phyloP scores from a whole-genome alignment of 495 filamentous ascomycete genomes.

The Penicillium cinerascens region DNA sequence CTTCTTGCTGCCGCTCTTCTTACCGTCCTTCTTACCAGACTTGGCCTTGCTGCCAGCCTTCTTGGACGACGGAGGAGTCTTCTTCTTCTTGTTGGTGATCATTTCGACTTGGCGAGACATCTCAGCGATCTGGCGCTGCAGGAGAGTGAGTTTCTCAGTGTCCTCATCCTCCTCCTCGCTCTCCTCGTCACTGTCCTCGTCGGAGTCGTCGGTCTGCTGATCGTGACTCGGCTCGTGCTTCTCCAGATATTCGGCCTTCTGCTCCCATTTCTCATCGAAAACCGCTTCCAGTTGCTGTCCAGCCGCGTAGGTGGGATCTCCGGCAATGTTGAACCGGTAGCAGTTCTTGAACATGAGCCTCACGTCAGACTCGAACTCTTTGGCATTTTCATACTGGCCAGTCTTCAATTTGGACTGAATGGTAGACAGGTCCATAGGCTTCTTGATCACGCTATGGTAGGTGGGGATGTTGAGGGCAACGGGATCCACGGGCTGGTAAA shows the following conservation, averaged over 20 bases:
- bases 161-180: conserved; percentile 65
- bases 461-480: conserved; percentile 91
- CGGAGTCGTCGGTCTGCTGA: conserved; percentile 52
- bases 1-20: conserved; percentile 57
- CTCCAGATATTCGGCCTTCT: conserved; percentile 73
- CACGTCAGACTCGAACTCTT: conserved; percentile 83
- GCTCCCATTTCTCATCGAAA: conserved; percentile 68
- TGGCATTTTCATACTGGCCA: conserved; percentile 77
- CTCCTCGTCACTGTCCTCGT: conserved; percentile 64
- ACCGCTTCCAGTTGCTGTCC: conserved; percentile 68
- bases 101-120: conserved; percentile 54
- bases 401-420: conserved; percentile 69
- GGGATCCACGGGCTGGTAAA: conserved; percentile 82
- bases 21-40: conserved; percentile 53
- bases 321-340: conserved; percentile 80
- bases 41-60: conserved; percentile 46
- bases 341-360: conserved; percentile 85
- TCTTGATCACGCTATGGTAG: conserved; percentile 90
- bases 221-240: conserved; percentile 62
- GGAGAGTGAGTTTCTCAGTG: conserved; percentile 60
- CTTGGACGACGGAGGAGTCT: conserved; percentile 57
- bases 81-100: conserved; percentile 59
- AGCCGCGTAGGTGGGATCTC: conserved; percentile 66
- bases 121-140: conserved; percentile 64
- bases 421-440: conserved; percentile 90